These are phyloP conservation scores for Coemansia sp. DNA, from an alignment of 192 early-diverging fungal species.

Conservation along the genomic window DNA sequence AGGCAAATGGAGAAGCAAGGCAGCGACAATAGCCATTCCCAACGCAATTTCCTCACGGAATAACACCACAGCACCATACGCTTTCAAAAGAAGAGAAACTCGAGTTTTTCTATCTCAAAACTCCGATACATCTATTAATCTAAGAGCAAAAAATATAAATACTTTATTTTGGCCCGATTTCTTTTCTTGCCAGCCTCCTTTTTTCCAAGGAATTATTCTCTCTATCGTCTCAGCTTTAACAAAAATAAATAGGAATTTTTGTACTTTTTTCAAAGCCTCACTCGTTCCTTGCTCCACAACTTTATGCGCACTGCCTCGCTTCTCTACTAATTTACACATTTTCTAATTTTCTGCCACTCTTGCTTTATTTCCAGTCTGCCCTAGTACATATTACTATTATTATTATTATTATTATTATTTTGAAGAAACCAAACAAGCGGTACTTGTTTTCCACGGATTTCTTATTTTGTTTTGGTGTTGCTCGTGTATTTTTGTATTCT, in stretches of 20 bases:
- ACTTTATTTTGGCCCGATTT: neutral
- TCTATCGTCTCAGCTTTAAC: neutral
- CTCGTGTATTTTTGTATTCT: neutral
- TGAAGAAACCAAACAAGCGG: neutral
- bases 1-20: no score
- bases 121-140: neutral
- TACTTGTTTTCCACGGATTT: neutral
- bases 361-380: neutral
- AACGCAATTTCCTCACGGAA: neutral
- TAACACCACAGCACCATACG: neutral
- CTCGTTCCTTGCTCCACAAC: neutral
- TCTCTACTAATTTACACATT: neutral
- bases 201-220: neutral
- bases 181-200: neutral
- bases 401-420: constrained; percentile 3
- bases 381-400: neutral
- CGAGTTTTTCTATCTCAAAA: neutral
- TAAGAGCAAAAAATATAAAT: neutral
- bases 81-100: neutral
- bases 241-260: neutral
- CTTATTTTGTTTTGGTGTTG: neutral
- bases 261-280: constrained; percentile 2
- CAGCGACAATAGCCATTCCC: neutral
- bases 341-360: neutral
- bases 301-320: constrained; percentile 8